Base-by-base conservation (phyloP, 805 yeast genomes). In the Monosporozyma servazzii region DNA sequence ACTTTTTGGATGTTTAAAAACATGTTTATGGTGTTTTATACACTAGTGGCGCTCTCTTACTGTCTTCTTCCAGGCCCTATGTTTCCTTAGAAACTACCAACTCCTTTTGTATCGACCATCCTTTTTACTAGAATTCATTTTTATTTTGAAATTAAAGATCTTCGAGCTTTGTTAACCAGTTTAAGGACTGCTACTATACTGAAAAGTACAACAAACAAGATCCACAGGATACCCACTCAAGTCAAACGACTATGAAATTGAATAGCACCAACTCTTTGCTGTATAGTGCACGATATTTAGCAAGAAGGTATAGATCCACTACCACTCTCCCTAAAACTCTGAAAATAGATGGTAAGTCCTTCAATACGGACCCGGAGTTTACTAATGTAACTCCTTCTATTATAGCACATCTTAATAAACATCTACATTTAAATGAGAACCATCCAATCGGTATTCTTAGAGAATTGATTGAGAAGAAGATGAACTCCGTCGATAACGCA, bases 381-480 rank as follows among this genome's bases (percentile, higher is more conserved):
- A 88, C 97, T 2, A 93, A 93, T 62, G 84, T 87, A 1, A 86
- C 96, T 0, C 82, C 82, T 1, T 75, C 84, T 37, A 88, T 93
- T 42, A 59, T 83, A 10, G 76, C 75, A 4, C 71, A 88, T 30
- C 81, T 89, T 0, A 84, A 81, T 23, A 75, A 96, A 54, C 78
- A 85, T 48, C 71, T 91, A 25, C 96, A 91, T 65, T 74, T 80
- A 47, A 72, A 86, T 54, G 78, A 80, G 20, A 71, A 81, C 56
- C 98, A 93, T 67, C 99, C 99, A 6, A 80, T 93, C 40, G 96
- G 96, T 2, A 91, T 90, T 48, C 74, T 93, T 36, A 77, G 89
- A 45, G 74, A 78, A 20, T 72, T 90, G 54, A 81, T 93, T 43
- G 95, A 90, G 64, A 68, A 66, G 17, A 80, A 83, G 53, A 80